phyloP scores from a whole-genome alignment of 805 yeast species.

The Candida patagonica region DNA sequence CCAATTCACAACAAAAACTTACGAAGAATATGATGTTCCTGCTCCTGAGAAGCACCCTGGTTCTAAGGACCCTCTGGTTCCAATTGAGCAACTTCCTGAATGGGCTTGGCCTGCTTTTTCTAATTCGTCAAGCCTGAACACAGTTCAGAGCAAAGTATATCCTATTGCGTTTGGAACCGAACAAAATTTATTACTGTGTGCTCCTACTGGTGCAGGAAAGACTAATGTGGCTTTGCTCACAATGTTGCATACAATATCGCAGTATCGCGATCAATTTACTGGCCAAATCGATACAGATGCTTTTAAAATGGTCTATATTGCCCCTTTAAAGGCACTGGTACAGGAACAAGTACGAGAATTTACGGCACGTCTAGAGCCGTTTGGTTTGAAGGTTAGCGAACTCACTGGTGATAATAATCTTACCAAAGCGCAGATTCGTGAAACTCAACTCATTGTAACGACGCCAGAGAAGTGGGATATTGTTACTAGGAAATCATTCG shows the following conservation, averaged over 20 bases:
- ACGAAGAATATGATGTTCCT: conserved; percentile 90
- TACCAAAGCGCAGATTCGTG: conserved; percentile 62
- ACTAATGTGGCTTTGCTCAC: conserved; percentile 93
- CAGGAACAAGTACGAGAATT: conserved; percentile 92
- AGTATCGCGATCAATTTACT: conserved; percentile 37
- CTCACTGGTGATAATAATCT: conserved; percentile 83
- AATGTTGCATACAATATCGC: conserved; percentile 50
- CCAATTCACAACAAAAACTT: conserved; percentile 58
- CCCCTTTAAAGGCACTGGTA: conserved; percentile 90
- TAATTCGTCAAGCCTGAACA: conserved; percentile 52
- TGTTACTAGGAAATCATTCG: conserved; percentile 72
- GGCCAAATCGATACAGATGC: conserved; percentile 45
- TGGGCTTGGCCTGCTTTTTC: conserved; percentile 76
- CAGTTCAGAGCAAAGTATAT: conserved; percentile 74
- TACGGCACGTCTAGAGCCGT: conserved; percentile 51
- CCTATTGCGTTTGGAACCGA: conserved; percentile 70
- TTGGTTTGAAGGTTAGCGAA: conserved; percentile 70
- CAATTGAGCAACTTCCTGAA: conserved; percentile 56
- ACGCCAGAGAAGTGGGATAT: conserved; percentile 99
- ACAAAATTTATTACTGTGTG: conserved; percentile 73
- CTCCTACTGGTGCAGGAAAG: conserved; percentile 99
- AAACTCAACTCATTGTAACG: conserved; percentile 77
- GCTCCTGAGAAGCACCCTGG: conserved; percentile 46
- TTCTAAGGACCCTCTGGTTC: conserved; percentile 37
- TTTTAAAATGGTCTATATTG: conserved; percentile 78